These are phyloP conservation scores for Hygrophila difformis DNA, from an alignment of 257 asterid species.

Conservation along the genomic window DNA sequence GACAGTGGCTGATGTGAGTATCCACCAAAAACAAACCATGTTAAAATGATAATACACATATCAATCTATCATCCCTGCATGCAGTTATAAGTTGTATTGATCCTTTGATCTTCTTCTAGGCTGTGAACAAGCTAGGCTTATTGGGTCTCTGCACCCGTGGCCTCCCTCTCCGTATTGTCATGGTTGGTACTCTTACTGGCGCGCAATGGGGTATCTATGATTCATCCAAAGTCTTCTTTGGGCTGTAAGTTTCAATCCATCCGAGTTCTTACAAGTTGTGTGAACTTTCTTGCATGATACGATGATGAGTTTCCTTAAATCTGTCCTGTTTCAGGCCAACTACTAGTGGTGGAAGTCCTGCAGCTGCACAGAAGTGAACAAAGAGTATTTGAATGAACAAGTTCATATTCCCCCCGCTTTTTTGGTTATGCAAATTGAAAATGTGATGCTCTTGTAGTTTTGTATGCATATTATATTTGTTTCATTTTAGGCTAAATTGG, in stretches of 20 bases:
- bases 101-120: constrained; percentile 21
- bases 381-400: background rate
- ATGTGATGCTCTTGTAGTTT: too few species aligned
- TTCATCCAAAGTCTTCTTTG: constrained; percentile 59
- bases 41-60: too few species aligned
- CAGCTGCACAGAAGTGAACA: constrained; percentile 22
- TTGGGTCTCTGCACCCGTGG: constrained; percentile 59
- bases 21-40: constrained; percentile 2
- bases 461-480: too few species aligned
- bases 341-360: constrained; percentile 58
- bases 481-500: too few species aligned
- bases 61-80: too few species aligned
- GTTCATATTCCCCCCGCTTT: too few species aligned
- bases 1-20: constrained; percentile 57
- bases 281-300: background rate
- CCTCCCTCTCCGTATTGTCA: constrained; percentile 69
- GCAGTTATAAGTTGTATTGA: background rate
- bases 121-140: constrained; percentile 49
- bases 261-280: background rate
- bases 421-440: too few species aligned
- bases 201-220: constrained; percentile 82
- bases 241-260: constrained; percentile 40
- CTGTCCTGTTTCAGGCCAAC: constrained; percentile 50
- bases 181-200: constrained; percentile 70
- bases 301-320: too few species aligned